Evolutionary conservation across 805 yeast species (phyloP).

Genomic region (Vanderwaltozyma yarrowii): DNA sequence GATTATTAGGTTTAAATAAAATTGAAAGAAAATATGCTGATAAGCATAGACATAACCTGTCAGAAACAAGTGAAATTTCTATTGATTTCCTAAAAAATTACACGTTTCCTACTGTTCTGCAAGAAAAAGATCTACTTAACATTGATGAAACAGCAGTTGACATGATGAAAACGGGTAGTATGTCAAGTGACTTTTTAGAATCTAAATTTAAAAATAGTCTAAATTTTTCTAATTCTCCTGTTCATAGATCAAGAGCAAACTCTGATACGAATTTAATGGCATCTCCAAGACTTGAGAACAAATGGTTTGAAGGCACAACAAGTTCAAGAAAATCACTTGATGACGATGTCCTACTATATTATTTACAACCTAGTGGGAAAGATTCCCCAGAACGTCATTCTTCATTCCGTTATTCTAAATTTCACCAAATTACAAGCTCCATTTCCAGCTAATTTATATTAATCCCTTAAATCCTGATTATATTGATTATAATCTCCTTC

Average conservation of each 20-base stretch:
- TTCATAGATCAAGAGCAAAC: constrained; percentile 4
- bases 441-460: too few species aligned
- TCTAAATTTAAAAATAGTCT: not conserved
- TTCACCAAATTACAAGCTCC: not conserved
- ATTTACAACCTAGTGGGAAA: constrained; percentile 18
- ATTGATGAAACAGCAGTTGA: not conserved
- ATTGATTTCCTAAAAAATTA: constrained; percentile 21
- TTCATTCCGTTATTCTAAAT: not conserved
- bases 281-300: constrained; percentile 12
- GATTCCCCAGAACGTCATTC: constrained; percentile 9
- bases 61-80: constrained; percentile 11
- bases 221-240: not conserved
- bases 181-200: not conserved
- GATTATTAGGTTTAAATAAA: constrained; percentile 7
- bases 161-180: not conserved
- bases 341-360: constrained; percentile 24
- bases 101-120: constrained; percentile 25
- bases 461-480: too few species aligned
- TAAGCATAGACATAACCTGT: constrained; percentile 5
- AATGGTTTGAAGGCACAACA: constrained; percentile 8
- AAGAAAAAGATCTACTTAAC: constrained; percentile 7
- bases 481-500: too few species aligned
- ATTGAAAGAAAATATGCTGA: constrained; percentile 9
- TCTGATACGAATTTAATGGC: constrained; percentile 13
- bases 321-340: constrained; percentile 2